These are phyloP conservation scores for Tulasnella sp. DNA, from an alignment of 768 basidiomycete genomes.

Conservation along the genomic window DNA sequence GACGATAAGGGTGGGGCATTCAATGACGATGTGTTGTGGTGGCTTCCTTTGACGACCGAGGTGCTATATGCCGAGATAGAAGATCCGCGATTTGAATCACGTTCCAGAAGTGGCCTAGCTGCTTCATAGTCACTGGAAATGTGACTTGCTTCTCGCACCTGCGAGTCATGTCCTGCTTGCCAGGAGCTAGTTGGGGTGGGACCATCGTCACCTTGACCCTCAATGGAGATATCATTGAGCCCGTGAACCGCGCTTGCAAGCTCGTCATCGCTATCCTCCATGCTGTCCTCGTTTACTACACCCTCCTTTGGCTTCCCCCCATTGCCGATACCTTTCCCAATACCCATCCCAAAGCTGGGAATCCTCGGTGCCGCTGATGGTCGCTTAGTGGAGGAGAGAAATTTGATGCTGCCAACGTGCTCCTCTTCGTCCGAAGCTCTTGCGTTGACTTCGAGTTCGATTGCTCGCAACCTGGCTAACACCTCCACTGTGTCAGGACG, in stretches of 20 bases:
- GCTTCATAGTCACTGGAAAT: conserved; percentile 2
- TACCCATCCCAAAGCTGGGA: conserved; percentile 70
- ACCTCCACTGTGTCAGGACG: conserved; percentile 71
- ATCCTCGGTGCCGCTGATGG: conserved; percentile 54
- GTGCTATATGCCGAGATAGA: conserved; percentile 49
- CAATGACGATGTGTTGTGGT: conserved; percentile 29
- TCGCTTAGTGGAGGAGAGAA: conserved; percentile 57
- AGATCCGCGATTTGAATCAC: background rate
- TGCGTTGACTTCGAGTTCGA: conserved; percentile 72
- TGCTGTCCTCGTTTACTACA: conserved; percentile 22
- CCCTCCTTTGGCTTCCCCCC: conserved; percentile 32
- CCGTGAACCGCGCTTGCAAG: conserved; percentile 43
- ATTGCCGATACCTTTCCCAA: conserved; percentile 44
- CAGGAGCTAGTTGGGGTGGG: conserved; percentile 12
- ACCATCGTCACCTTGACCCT: conserved; percentile 2
- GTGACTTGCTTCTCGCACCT: conserved; percentile 21
- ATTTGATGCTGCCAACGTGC: conserved; percentile 76
- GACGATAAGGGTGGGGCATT: conserved; percentile 46
- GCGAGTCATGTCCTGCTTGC: conserved; percentile 27
- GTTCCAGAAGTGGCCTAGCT: conserved; percentile 13
- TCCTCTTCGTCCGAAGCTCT: conserved; percentile 54
- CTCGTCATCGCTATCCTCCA: conserved; percentile 45
- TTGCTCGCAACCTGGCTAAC: conserved; percentile 59
- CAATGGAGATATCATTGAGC: conserved; percentile 27
- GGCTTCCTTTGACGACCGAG: conserved; percentile 44